These are phyloP conservation scores for Cymbidium sinense DNA, from an alignment of 106 monocot genomes.

Conservation along the genomic window DNA sequence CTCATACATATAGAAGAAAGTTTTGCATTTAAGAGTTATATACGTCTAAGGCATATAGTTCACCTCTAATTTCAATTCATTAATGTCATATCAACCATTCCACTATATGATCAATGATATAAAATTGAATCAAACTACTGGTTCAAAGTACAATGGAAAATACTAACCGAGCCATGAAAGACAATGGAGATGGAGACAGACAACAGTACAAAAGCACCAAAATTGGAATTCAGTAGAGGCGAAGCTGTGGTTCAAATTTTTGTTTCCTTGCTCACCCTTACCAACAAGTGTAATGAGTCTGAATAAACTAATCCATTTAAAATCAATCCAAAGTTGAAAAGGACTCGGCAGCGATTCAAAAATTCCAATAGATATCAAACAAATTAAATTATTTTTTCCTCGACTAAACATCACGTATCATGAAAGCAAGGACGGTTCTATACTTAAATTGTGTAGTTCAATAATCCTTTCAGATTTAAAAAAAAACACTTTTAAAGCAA, in stretches of 20 bases:
- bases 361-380: background rate
- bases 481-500: background rate
- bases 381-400: background rate
- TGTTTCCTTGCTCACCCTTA: background rate
- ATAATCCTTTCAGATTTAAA: too few relatives aligned
- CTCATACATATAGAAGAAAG: background rate
- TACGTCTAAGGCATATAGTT: background rate
- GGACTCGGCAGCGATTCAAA: background rate
- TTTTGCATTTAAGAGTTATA: background rate
- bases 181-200: background rate
- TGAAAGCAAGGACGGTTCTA: background rate
- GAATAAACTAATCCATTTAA: background rate
- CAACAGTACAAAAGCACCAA: background rate
- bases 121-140: background rate
- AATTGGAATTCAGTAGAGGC: background rate
- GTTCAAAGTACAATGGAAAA: background rate
- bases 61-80: background rate
- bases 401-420: background rate
- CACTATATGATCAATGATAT: background rate
- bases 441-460: background rate
- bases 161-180: background rate
- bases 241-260: background rate
- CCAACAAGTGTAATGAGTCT: background rate
- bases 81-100: background rate
- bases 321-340: background rate